Percentiles rank a stretch among this genome's conserved stretches.
Conservation (phyloP, 129 eudicot genomes). For the Flaveria linearis region DNA sequence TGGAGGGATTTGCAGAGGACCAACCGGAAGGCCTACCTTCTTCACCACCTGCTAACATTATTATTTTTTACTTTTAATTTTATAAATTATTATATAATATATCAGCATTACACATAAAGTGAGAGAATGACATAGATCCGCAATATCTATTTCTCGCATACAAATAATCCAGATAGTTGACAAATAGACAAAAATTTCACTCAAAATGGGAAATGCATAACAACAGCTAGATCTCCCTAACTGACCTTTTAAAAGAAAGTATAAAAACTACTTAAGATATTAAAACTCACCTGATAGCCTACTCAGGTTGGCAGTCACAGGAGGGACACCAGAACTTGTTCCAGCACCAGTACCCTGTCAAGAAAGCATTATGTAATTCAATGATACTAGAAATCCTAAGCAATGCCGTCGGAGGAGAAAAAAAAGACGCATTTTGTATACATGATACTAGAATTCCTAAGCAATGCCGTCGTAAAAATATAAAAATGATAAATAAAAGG, state of each 20-base stretch:
- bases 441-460: background rate
- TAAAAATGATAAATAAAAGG: background rate
- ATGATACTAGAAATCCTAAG: background rate
- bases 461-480: background rate
- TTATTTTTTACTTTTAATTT: background rate
- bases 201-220: background rate
- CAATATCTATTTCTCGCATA: constrained; percentile 2
- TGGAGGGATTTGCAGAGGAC: constrained; percentile 62
- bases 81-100: background rate
- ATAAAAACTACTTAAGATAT: background rate
- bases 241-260: background rate
- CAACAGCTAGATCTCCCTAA: too few species aligned
- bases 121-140: background rate
- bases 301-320: constrained; percentile 51
- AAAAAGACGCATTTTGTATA: too few species aligned
- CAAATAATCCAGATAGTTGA: background rate
- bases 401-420: background rate
- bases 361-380: constrained; percentile 22
- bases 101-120: background rate
- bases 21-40: constrained; percentile 59
- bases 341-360: constrained; percentile 76
- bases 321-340: constrained; percentile 91
- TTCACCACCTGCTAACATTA: constrained; percentile 60
- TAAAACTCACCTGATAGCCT: constrained; percentile 55
- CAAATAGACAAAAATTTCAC: background rate